Evolutionary conservation across 164 flowering plant species (phyloP).

Genomic region (Magnolia officinalis): DNA sequence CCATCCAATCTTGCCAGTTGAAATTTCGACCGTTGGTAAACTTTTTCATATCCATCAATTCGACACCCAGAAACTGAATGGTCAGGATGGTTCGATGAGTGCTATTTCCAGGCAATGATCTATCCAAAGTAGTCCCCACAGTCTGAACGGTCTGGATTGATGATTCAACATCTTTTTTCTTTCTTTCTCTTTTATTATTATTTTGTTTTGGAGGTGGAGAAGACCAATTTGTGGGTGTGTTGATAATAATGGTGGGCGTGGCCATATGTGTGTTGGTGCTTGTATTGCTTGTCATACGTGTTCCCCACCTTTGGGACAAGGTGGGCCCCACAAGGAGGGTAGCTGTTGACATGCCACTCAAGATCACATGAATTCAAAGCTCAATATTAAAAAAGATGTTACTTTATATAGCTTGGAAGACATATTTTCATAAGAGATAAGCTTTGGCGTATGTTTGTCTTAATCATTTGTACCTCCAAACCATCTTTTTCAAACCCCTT

Average conservation of each 20-base stretch:
- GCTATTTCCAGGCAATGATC: neutral
- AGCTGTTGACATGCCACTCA: conserved; percentile 40
- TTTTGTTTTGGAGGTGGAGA: conserved; percentile 22
- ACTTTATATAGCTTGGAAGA: conserved; percentile 17
- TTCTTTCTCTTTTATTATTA: neutral
- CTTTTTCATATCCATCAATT: neutral
- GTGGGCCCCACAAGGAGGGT: conserved; percentile 37
- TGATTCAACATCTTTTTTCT: neutral
- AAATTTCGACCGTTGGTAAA: too few species aligned
- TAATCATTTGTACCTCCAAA: conserved; percentile 20
- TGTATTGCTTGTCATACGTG: conserved; percentile 48
- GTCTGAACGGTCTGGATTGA: neutral
- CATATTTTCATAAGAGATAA: conserved; percentile 22
- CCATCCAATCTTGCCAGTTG: too few species aligned
- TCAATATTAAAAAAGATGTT: conserved; percentile 6
- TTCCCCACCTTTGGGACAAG: conserved; percentile 53
- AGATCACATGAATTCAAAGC: conserved; percentile 25
- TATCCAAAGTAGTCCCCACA: neutral
- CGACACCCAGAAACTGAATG: neutral
- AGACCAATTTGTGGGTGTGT: conserved; percentile 26
- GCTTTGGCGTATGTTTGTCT: conserved; percentile 19
- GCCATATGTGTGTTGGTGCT: conserved; percentile 45
- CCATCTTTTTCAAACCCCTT: conserved; percentile 9
- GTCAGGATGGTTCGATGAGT: neutral
- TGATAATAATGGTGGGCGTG: conserved; percentile 33